Evolutionary conservation across 306 rosid species (phyloP).

Genomic region (Cucumis cinereus): DNA sequence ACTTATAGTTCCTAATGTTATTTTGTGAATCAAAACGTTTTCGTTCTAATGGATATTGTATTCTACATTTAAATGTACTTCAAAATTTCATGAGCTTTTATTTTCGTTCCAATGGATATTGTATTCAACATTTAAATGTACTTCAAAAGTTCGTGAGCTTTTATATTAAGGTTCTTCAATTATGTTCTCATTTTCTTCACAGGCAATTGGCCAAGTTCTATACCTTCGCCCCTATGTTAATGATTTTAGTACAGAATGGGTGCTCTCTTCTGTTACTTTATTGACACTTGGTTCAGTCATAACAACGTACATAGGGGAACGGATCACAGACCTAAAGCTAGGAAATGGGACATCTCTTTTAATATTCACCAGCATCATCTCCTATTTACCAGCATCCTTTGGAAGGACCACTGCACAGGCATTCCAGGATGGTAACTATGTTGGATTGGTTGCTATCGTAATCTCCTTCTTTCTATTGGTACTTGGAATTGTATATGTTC

Average conservation of each 20-base stretch:
- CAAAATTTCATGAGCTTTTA: background rate
- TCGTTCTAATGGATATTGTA: background rate
- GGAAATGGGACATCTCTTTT: conserved; percentile 96
- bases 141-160: background rate
- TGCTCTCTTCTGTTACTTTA: conserved; percentile 59
- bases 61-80: background rate
- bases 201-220: conserved; percentile 97
- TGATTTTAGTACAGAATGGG: conserved; percentile 76
- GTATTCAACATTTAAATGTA: background rate
- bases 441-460: conserved; percentile 59
- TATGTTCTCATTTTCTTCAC: conserved; percentile 12
- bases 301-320: conserved; percentile 81
- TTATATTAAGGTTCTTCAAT: conserved; percentile 1
- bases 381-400: conserved; percentile 95
- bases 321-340: conserved; percentile 81
- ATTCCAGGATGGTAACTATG: conserved; percentile 71
- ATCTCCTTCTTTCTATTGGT: conserved; percentile 73
- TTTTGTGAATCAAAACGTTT: background rate
- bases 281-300: conserved; percentile 79
- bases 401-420: conserved; percentile 73
- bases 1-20: background rate
- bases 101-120: too few relatives aligned
- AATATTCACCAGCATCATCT: conserved; percentile 91
- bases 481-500: conserved; percentile 90
- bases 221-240: conserved; percentile 85